Base-by-base conservation (phyloP, 768 basidiomycete species). In the Cyclocybe cylindracea region DNA sequence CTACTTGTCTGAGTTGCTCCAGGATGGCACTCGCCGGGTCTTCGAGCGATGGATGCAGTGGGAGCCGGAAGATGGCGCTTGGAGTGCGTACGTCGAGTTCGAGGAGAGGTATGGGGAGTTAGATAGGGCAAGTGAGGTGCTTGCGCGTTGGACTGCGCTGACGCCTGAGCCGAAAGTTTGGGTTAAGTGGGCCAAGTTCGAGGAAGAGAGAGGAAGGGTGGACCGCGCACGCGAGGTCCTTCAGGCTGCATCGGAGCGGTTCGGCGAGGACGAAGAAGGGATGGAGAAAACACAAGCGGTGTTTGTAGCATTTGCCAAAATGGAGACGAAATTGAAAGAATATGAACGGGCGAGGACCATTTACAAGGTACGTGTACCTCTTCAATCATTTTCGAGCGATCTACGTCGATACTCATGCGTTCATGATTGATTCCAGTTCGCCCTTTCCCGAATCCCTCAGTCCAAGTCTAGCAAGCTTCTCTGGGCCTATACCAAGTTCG, bases 21-120 rank as follows among this genome's bases (percentile, higher is more conserved):
- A 95, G 61, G 98, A 99, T 64, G 87, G 97, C 36, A 94, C 95
- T 1, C 86, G 97, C 7, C 96, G 98, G 66, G 93, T 98, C 48
- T 99, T 98, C 56, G 97, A 99, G 69, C 83, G 97, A 41, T 99
- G 97, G 97, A 96, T 98, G 94, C 84, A 92, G 58, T 98, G 97
- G 97, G 96, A 98, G 66, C 97, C 97, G 1, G 95, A 98, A 61
- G 97, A 98, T 82, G 98, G 97, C 75, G 94, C 96, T 3, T 99
- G 96, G 96, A 91, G 94, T 65, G 93, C 94, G n/a, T 98, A 96
- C 71, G 92, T 98, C 79, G 98, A 99, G 75, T 78, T 98, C 67
- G 97, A 99, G 74, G 86, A 89, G 64, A 82, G 97, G 46, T 99
- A 98, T 66, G 77, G 85, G 51, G 97, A 99, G 69, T 71, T 85